A percentile compares a stretch with the other conserved stretches of the same genome.
Evolutionary conservation across 2,329 filamentous ascomycete genomes (phyloP).

Genomic region (Drechmeria coniospora): DNA sequence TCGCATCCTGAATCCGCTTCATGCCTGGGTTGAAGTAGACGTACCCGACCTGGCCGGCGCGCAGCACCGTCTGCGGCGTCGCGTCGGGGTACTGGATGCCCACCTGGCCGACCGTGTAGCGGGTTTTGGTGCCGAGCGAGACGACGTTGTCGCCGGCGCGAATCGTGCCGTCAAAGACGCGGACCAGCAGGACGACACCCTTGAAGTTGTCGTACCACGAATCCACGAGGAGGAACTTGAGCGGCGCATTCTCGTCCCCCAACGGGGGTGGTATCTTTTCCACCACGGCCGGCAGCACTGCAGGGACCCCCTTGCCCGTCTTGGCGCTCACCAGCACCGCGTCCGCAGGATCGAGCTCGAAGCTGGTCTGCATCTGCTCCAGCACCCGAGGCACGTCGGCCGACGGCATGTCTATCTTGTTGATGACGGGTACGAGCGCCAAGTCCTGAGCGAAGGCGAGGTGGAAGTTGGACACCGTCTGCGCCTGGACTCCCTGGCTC

Average conservation of each 20-base stretch:
- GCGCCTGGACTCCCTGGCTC: constrained; percentile 89
- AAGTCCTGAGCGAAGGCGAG: constrained; percentile 87
- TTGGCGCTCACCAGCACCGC: constrained; percentile 72
- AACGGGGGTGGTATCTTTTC: constrained; percentile 68
- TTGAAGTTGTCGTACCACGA: constrained; percentile 98
- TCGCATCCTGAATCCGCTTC: constrained; percentile 91
- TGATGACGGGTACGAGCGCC: constrained; percentile 77
- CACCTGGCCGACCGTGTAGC: constrained; percentile 89
- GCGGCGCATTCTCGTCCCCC: constrained; percentile 55
- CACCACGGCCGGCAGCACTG: constrained; percentile 73
- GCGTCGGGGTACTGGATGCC: constrained; percentile 91
- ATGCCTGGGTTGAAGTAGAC: constrained; percentile 96
- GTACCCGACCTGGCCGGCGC: constrained; percentile 91
- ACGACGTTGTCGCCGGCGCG: constrained; percentile 71
- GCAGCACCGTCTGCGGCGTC: constrained; percentile 62
- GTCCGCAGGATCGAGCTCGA: constrained; percentile 69
- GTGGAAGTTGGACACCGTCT: constrained; percentile 98
- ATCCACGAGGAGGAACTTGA: constrained; percentile 81
- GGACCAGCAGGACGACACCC: constrained; percentile 79
- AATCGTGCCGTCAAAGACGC: constrained; percentile 79
- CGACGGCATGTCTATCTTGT: constrained; percentile 88
- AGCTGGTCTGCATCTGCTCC: constrained; percentile 70
- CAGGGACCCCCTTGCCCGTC: constrained; percentile 74
- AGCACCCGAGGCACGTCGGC: constrained; percentile 78
- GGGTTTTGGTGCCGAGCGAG: constrained; percentile 74